These are phyloP conservation scores for Datura wrightii DNA, from an alignment of 257 asterid genomes.

Conservation along the genomic window DNA sequence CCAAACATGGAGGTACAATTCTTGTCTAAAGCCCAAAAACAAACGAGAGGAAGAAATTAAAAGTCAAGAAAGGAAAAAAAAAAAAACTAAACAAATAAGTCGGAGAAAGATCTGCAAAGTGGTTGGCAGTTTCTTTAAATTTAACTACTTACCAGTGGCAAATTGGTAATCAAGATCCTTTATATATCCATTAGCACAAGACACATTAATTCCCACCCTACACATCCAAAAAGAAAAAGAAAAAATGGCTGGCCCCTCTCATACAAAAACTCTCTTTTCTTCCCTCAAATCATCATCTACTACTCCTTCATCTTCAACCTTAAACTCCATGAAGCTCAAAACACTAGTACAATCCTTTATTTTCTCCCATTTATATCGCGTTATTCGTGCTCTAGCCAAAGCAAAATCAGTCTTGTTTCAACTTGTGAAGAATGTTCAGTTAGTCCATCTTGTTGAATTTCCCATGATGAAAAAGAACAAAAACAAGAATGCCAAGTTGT, in stretches of 20 bases:
- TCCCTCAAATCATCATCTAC: constrained; percentile 51
- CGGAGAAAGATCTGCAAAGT: constrained; percentile 54
- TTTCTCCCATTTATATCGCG: constrained; percentile 63
- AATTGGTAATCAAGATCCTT: constrained; percentile 62
- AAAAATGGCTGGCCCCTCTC: constrained; percentile 45
- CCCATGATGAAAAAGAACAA: constrained; percentile 45
- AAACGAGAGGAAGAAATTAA: neutral
- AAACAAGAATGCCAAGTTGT: constrained; percentile 49
- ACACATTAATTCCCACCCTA: constrained; percentile 9
- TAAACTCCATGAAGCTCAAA: constrained; percentile 57
- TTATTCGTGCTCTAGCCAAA: constrained; percentile 45
- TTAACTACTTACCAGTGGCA: constrained; percentile 60
- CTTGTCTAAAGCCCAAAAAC: neutral
- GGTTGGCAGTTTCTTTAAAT: constrained; percentile 65
- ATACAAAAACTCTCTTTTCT: constrained; percentile 50
- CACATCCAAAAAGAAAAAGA: constrained; percentile 26
- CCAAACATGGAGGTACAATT: constrained; percentile 17
- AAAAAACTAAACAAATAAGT: constrained; percentile 41
- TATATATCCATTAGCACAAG: constrained; percentile 50
- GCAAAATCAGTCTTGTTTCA: constrained; percentile 61
- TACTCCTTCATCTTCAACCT: constrained; percentile 41
- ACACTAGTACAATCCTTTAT: constrained; percentile 63
- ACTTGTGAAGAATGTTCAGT: constrained; percentile 51
- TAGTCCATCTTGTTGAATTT: constrained; percentile 42
- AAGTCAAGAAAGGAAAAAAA: neutral